Evolutionary conservation across 2,329 filamentous ascomycete species (phyloP).

Genomic region (Sarocladium strictum): DNA sequence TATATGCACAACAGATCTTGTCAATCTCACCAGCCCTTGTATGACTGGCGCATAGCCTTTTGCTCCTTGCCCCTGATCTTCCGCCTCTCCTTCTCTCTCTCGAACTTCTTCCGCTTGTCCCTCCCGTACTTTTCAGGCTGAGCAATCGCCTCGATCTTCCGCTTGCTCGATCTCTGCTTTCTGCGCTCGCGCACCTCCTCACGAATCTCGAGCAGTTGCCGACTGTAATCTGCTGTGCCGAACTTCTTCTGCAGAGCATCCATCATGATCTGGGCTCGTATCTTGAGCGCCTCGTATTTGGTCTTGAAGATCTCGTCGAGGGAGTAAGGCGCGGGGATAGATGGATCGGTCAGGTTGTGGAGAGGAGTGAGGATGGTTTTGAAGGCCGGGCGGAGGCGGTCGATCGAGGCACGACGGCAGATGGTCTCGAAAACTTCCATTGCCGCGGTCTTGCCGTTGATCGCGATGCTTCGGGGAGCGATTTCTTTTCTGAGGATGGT

Average conservation of each 20-base stretch:
- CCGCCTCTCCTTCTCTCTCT: constrained; percentile 75
- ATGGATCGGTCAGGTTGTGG: constrained; percentile 77
- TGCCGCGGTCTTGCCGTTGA: constrained; percentile 69
- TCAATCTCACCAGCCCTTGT: constrained; percentile 39
- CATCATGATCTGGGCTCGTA: constrained; percentile 70
- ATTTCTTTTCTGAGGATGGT: constrained; percentile 73
- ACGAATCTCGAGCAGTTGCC: constrained; percentile 65
- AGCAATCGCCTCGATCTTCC: constrained; percentile 80
- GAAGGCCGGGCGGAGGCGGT: constrained; percentile 56
- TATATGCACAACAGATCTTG: constrained; percentile 15
- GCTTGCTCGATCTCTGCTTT: constrained; percentile 71
- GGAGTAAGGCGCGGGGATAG: constrained; percentile 65
- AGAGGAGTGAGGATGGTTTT: constrained; percentile 56
- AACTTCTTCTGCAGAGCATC: constrained; percentile 79
- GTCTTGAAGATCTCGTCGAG: constrained; percentile 64
- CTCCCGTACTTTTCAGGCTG: constrained; percentile 72
- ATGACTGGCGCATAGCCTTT: constrained; percentile 65
- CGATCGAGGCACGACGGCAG: constrained; percentile 51
- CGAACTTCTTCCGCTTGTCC: constrained; percentile 77
- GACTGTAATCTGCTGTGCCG: constrained; percentile 74
- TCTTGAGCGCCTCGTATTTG: constrained; percentile 64
- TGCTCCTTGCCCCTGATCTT: constrained; percentile 73
- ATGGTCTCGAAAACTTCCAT: constrained; percentile 70
- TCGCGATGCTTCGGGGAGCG: constrained; percentile 53
- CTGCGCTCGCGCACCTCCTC: constrained; percentile 66